phyloP scores from a whole-genome alignment of 2,329 filamentous ascomycete genomes.

The Aspergillus pseudoglaucus region DNA sequence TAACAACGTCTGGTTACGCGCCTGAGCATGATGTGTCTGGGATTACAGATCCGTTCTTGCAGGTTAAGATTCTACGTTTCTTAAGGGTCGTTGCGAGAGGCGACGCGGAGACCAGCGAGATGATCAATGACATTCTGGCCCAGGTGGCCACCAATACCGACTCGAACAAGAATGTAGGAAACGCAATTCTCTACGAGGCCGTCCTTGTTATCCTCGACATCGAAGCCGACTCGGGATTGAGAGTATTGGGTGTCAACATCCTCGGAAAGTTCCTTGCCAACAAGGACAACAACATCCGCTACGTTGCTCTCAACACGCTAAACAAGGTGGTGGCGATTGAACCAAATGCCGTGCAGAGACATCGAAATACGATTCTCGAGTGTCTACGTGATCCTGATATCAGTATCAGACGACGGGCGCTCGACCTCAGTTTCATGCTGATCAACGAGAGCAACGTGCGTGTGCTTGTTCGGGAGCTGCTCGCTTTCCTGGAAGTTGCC shows the following conservation, averaged over 20 bases:
- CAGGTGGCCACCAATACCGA: conserved; percentile 98
- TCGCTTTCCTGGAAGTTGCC: conserved; percentile 93
- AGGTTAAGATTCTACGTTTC: conserved; percentile 89
- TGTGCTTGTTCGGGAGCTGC: conserved; percentile 82
- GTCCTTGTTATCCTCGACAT: conserved; percentile 97
- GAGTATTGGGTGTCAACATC: conserved; percentile 95
- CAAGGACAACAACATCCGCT: conserved; percentile 97
- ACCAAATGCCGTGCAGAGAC: conserved; percentile 92
- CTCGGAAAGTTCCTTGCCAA: conserved; percentile 98
- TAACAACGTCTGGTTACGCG: conserved; percentile 92
- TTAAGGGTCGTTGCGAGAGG: conserved; percentile 80
- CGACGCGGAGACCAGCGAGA: conserved; percentile 80
- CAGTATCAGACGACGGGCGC: conserved; percentile 88
- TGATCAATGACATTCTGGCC: conserved; percentile 97
- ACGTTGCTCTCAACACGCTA: conserved; percentile 92
- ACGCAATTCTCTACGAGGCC: conserved; percentile 95
- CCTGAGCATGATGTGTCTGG: conserved; percentile 98
- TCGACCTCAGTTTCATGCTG: conserved; percentile 94
- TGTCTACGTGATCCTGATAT: conserved; percentile 96
- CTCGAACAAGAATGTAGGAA: conserved; percentile 95
- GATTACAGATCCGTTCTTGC: conserved; percentile 94
- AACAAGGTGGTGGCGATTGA: conserved; percentile 98
- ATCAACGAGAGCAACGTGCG: conserved; percentile 97
- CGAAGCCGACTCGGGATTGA: conserved; percentile 88
- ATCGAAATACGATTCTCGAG: conserved; percentile 95